A percentile compares a stretch with the other conserved stretches of the same genome.
Conservation (phyloP, 129 eudicot species). For the Oenanthe sinensis region DNA sequence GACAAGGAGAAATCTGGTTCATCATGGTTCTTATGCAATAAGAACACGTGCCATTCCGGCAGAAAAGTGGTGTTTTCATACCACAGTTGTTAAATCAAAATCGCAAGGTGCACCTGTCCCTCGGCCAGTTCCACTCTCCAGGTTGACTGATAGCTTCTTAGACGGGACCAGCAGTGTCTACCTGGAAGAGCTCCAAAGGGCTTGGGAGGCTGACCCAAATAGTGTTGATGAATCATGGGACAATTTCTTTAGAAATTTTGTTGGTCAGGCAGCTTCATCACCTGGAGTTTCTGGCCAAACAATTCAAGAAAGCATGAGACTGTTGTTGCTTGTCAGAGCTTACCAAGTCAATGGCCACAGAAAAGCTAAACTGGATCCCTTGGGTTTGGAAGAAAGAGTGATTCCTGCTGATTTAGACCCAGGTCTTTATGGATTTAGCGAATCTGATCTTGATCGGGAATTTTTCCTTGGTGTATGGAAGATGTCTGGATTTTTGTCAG, state of each 20-base stretch:
- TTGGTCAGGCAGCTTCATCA: slow-evolving; percentile 82
- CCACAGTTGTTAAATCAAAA: slow-evolving; percentile 50
- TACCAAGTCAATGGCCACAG: slow-evolving; percentile 96
- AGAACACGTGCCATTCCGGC: slow-evolving; percentile 34
- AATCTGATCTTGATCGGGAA: slow-evolving; percentile 92
- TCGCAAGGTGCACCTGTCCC: slow-evolving; percentile 91
- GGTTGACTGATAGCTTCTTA: slow-evolving; percentile 83
- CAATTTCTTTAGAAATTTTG: slow-evolving; percentile 83
- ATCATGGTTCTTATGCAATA: slow-evolving; percentile 49
- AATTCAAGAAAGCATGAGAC: slow-evolving; percentile 89
- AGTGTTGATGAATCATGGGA: slow-evolving; percentile 99
- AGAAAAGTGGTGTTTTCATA: slow-evolving; percentile 44
- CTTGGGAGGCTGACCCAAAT: slow-evolving; percentile 92
- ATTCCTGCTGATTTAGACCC: slow-evolving; percentile 76
- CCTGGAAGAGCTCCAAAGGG: slow-evolving; percentile 91
- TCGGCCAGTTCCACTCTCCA: slow-evolving; percentile 82
- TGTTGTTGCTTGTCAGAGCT: slow-evolving; percentile 83
- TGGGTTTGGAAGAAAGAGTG: slow-evolving; percentile 64
- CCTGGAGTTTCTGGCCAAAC: slow-evolving; percentile 98
- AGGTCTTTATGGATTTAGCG: slow-evolving; percentile 68
- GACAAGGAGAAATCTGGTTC: slow-evolving; percentile 47
- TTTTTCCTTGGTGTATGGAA: slow-evolving; percentile 92
- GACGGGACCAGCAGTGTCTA: slow-evolving; percentile 98
- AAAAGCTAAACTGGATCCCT: slow-evolving; percentile 83
- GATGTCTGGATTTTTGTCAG: slow-evolving; percentile 89